These are phyloP conservation scores for Toxicodendron radicans DNA, from an alignment of 345 rosid genomes.

Conservation along the genomic window DNA sequence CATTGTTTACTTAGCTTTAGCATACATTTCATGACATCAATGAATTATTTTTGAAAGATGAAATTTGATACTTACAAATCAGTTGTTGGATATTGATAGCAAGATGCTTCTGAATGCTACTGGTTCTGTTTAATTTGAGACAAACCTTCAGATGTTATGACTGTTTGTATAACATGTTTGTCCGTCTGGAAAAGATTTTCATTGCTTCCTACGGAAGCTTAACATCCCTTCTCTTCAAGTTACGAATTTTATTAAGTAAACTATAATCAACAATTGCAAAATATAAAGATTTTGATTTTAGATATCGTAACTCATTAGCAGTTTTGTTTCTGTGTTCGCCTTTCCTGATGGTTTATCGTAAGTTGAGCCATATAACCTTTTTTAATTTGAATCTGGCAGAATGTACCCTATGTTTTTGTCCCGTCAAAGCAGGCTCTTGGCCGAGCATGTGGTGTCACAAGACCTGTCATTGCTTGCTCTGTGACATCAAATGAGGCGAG, in stretches of 20 bases:
- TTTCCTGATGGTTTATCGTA: not conserved
- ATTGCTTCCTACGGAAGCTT: not conserved
- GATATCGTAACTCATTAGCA: not conserved
- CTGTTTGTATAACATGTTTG: not conserved
- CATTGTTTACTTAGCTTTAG: not conserved
- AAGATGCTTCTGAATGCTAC: no score
- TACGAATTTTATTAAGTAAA: not conserved
- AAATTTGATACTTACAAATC: no score
- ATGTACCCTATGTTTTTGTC: conserved; percentile 93
- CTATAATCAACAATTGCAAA: not conserved
- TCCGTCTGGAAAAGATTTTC: not conserved
- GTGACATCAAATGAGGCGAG: conserved; percentile 79
- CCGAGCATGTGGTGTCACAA: conserved; percentile 90
- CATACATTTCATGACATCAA: not conserved
- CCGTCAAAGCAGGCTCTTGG: conserved; percentile 94
- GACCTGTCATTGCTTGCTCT: conserved; percentile 87
- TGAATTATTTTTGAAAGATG: not conserved
- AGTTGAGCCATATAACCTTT: not conserved
- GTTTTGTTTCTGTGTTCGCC: not conserved
- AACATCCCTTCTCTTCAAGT: not conserved
- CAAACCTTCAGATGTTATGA: not conserved
- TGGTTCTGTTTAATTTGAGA: no score
- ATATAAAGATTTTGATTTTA: not conserved
- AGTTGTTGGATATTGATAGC: no score
- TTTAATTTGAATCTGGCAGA: conserved; percentile 42